A percentile compares a stretch with the other conserved stretches of the same genome.
phyloP scores from a whole-genome alignment of 495 filamentous ascomycete genomes.

The Neurospora terricola region DNA sequence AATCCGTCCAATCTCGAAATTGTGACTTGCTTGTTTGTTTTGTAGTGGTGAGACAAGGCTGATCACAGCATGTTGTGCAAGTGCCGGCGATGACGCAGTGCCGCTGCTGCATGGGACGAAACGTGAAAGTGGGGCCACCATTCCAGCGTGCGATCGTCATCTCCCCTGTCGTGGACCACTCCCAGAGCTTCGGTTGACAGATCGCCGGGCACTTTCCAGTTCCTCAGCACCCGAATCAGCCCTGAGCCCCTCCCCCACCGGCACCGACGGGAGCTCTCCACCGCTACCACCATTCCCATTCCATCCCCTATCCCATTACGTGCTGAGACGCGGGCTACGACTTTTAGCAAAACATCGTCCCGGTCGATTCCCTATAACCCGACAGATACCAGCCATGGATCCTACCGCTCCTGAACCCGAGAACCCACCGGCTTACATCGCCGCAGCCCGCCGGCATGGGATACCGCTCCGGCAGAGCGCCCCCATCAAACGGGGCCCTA shows the following conservation, averaged over 20 bases:
- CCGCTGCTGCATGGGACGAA: neutral
- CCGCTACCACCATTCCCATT: neutral
- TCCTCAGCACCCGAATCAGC: neutral
- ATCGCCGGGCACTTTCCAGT: neutral
- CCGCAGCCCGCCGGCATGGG: conserved; percentile 29
- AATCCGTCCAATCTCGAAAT: neutral
- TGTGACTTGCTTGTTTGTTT: neutral
- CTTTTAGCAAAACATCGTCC: neutral
- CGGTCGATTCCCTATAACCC: neutral
- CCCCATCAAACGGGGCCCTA: conserved; percentile 26
- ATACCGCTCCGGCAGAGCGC: conserved; percentile 22
- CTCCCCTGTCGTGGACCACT: neutral
- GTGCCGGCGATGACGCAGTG: neutral
- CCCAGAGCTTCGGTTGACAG: neutral
- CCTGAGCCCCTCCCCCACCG: neutral
- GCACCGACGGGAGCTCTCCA: neutral
- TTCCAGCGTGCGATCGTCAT: neutral
- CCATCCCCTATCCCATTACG: neutral
- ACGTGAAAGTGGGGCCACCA: neutral
- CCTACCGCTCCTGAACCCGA: conserved; percentile 25
- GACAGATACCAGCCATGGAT: conserved; percentile 13
- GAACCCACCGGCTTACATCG: conserved; percentile 34
- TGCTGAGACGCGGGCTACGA: neutral
- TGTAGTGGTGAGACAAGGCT: neutral
- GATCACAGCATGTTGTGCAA: neutral